Evolutionary conservation across 208 protist genomes (phyloP).

Genomic region (Naegleria gruberi): DNA sequence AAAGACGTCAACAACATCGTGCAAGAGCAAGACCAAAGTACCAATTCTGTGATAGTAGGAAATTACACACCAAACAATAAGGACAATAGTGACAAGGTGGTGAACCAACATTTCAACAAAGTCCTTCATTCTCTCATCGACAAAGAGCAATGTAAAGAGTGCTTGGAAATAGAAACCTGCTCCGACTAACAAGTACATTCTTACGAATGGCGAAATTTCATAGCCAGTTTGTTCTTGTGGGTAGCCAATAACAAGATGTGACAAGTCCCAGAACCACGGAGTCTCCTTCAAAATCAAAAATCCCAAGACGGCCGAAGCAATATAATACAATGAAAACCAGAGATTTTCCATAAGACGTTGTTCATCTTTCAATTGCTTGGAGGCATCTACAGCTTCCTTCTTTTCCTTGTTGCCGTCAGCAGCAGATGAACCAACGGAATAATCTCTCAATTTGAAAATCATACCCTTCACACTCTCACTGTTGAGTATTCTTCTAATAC

Average conservation of each 20-base stretch:
- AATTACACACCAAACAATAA: background rate
- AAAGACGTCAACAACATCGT: slow-evolving; percentile 6
- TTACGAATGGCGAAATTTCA: background rate
- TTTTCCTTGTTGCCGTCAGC: too few relatives aligned
- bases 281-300: background rate
- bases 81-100: background rate
- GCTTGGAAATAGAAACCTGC: background rate
- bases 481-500: background rate
- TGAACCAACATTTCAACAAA: slow-evolving; percentile 7
- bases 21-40: background rate
- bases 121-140: slow-evolving; percentile 3
- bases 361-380: background rate
- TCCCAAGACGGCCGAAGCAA: background rate
- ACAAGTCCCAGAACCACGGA: slow-evolving; percentile 1
- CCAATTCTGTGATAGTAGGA: background rate
- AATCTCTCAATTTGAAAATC: background rate
- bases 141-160: background rate
- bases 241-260: background rate
- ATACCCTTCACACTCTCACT: background rate
- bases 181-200: background rate
- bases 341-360: background rate
- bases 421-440: background rate
- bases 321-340: slow-evolving; percentile 5
- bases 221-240: background rate
- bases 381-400: too few relatives aligned